Evolutionary conservation across 2,329 filamentous ascomycete species (phyloP), one percentile per base, ranked within the genome.

Genomic region (Colletotrichum plurivorum): DNA sequence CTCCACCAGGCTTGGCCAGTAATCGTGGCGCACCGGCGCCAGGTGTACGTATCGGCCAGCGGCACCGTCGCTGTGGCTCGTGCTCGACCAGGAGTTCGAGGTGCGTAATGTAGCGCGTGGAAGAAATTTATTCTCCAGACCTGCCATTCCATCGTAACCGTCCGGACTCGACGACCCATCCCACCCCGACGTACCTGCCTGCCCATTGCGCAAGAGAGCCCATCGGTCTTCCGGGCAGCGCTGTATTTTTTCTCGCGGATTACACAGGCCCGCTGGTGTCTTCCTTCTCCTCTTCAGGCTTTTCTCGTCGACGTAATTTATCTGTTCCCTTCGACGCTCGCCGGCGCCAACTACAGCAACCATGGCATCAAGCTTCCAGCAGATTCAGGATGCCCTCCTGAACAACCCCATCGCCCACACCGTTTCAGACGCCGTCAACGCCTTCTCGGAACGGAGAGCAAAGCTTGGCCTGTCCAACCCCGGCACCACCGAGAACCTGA

Each of bases 391-490:
- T 76, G 89, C 94, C 75, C 79, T 97, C 73, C 86, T 89, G 76
- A 88, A 91, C 77, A 97, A 97, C 81, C 89, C 93, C 69, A 82
- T 96, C 76, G 85, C 90, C 64, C 85, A 86, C 73, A 86, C 89
- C 73, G 78, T 97, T 75, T 88, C 90, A 81, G 93, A 97, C 87
- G 91, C 90, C 82, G 92, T 96, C 84, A 88, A 87, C 76, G 89
- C 91, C 62, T 97, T 98, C 80, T 92, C 92, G 72, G 93, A 96
- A 76, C 90, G 93, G 84, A 92, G 96, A 86, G 93, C 91, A 75
- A 92, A 93, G 83, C 89, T 99, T 73, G 95, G 95, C 71, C 87
- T 99, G 75, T 88, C 92, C 74, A 98, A 98, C 83, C 96, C 96
- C 48, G 96, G 96, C 76, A 95, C 93, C 60, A 91, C 98, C 74